phyloP scores from a whole-genome alignment of 1,284 basidiomycete species.

The Ceratobasidium theobromae region DNA sequence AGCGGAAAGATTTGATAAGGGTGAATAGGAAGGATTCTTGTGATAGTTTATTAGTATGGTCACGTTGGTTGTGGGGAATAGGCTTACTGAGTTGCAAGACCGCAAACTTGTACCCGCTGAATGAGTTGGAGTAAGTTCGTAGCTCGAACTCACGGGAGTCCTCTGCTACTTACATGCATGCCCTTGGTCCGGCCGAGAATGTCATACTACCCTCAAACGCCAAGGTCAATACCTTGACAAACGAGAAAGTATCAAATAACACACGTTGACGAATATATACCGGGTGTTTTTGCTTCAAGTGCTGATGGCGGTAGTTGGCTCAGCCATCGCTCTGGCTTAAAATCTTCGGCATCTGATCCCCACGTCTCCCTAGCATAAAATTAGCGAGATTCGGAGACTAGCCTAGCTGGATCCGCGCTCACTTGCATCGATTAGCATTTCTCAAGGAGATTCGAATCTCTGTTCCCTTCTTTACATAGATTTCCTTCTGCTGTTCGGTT shows the following conservation, averaged over 20 bases:
- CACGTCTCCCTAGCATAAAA: constrained; percentile 33
- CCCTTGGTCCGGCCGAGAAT: background rate
- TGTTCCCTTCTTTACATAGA: constrained; percentile 9
- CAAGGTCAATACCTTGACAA: background rate
- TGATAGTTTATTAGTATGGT: background rate
- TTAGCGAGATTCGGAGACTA: background rate
- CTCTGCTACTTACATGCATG: constrained; percentile 8
- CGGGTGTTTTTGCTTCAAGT: constrained; percentile 34
- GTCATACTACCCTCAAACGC: background rate
- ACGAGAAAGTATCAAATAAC: background rate
- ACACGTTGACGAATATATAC: constrained; percentile 38
- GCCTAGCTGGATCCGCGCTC: background rate
- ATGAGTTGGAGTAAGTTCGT: background rate
- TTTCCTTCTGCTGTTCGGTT: background rate
- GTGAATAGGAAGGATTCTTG: background rate
- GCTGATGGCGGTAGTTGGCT: constrained; percentile 27
- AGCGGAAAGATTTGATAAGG: background rate
- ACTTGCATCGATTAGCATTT: background rate
- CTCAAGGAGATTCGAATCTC: background rate
- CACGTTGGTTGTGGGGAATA: background rate
- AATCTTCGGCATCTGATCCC: constrained; percentile 37
- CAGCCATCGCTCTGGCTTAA: constrained; percentile 40
- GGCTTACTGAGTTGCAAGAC: background rate
- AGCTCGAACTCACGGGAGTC: no score
- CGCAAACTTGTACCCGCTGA: background rate